Percentiles rank a stretch among this genome's conserved stretches.
phyloP scores from a whole-genome alignment of 345 rosid species.

The Aethionema arabicum region DNA sequence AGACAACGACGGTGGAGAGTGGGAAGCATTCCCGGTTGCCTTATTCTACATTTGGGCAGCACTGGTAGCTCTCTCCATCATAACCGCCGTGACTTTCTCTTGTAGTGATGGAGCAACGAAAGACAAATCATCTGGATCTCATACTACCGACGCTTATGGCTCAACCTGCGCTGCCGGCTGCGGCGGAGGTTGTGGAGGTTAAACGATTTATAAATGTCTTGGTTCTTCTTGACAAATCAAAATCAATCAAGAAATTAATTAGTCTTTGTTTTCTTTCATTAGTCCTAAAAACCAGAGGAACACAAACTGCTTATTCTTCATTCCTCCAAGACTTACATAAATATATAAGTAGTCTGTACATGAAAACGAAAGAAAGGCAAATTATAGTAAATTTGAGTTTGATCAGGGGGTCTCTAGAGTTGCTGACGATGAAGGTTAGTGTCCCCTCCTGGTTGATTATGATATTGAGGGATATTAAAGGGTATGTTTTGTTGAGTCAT shows the following conservation, averaged over 20 bases:
- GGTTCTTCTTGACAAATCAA: no score
- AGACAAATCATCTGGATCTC: constrained; percentile 46
- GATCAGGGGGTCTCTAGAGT: no score
- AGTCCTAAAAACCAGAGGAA: no score
- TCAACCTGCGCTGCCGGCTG: constrained; percentile 46
- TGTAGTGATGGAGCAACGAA: constrained; percentile 59
- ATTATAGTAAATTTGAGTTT: constrained; percentile 2
- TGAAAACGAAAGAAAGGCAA: neutral
- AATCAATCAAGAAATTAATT: no score
- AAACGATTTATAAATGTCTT: neutral
- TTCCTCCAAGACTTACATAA: no score
- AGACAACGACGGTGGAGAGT: constrained; percentile 4
- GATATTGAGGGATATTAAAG: neutral
- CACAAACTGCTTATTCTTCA: no score
- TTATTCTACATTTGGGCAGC: constrained; percentile 39
- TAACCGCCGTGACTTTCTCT: constrained; percentile 38
- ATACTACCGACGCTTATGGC: constrained; percentile 29
- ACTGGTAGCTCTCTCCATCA: constrained; percentile 37
- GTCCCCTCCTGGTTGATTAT: no score
- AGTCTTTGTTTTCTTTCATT: no score
- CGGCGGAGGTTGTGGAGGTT: constrained; percentile 57
- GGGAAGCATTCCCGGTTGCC: constrained; percentile 18
- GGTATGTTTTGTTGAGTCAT: constrained; percentile 19
- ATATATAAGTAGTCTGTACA: neutral
- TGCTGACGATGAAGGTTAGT: no score